Base-by-base conservation (phyloP, 2,329 filamentous ascomycete genomes). In the Fusarium avenaceum region DNA sequence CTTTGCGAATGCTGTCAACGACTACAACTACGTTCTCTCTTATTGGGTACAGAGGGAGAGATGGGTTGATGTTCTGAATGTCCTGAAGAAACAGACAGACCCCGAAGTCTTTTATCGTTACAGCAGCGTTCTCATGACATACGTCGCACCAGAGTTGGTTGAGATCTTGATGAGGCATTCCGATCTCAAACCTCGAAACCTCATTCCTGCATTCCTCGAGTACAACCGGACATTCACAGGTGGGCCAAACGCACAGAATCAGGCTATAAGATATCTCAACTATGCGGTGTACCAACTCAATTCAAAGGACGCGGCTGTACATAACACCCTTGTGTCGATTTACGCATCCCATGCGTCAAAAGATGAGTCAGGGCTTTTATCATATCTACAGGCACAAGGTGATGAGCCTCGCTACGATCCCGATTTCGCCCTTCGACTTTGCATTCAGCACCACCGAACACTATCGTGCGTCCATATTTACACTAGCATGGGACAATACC, bases 31-130 rank as follows among this genome's bases (percentile, higher is more conserved):
- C 75, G 94, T 98, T 22, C 83, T 99, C 15, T 92, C 93, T 11
- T 99, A 99, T 79, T 99, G 96, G 96, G 91, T 98, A 19, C 96
- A 98, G 79, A 87, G 95, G 62, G 96, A 98, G 80, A 89, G 92
- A 72, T 99, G 96, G 96, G 81, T 83, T 6, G 94, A 97, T 73
- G 93, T 94, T 4, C 83, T 99, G 69, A 87, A 89, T 56, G 94
- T 98, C 40, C 84, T 99, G 52, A 97, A 97, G 81, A 94, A 92
- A 78, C 96, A 99, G 80, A 97, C 90, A 7, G 92, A 97, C 50
- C 88, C 93, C 0, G 93, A 97, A 50, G 92, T 97, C 45, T 99
- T 98, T 80, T 98, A 98, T 83, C 91, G 93, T 67, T 97, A 98
- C 78, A 96, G 93, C 82, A 97, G 91, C 74, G 94, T 98, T n/a